A percentile compares a stretch with the other conserved stretches of the same genome.
Conservation (phyloP, 202 grass and related monocot species). For the Schoenoplectus triqueter region DNA sequence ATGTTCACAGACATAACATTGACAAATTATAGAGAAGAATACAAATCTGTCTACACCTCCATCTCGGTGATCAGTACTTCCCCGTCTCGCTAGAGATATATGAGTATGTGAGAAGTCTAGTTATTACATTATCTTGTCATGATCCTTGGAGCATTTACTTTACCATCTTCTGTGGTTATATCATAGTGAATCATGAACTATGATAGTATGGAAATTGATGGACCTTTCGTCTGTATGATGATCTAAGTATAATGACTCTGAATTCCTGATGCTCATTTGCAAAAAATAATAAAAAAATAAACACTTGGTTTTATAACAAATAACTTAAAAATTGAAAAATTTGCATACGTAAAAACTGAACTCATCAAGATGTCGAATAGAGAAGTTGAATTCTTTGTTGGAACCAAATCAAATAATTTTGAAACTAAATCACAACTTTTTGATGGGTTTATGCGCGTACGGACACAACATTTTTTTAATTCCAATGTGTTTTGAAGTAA, state of each 20-base stretch:
- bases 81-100: too few relatives aligned
- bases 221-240: neutral
- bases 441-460: neutral
- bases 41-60: too few relatives aligned
- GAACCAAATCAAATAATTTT: neutral
- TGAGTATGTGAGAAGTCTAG: conserved; percentile 8
- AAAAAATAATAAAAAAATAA: neutral
- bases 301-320: neutral
- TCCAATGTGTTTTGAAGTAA: neutral
- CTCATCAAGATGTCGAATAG: neutral
- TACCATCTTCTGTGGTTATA: neutral
- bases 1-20: too few relatives aligned
- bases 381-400: neutral
- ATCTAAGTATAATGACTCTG: neutral
- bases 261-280: neutral
- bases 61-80: too few relatives aligned
- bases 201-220: neutral
- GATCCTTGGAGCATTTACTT: neutral
- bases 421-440: neutral
- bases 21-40: too few relatives aligned
- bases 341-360: neutral
- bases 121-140: neutral
- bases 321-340: neutral
- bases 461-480: neutral
- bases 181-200: neutral